phyloP scores from a whole-genome alignment of 1,284 basidiomycete species.

The Sporisorium exsertum region DNA sequence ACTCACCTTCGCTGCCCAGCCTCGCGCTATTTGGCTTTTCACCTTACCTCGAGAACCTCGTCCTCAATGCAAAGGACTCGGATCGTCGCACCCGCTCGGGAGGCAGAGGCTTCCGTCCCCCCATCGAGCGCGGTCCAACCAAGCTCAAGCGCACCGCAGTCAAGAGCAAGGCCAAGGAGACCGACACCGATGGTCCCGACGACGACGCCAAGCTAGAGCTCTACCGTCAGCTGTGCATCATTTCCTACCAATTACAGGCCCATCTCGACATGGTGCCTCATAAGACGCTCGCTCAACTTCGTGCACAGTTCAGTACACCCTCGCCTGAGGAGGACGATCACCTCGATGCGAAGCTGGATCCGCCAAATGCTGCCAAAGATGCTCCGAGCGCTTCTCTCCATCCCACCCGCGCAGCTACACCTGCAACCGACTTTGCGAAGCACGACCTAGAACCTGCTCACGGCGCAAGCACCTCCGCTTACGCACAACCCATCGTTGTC shows the following conservation, averaged over 20 bases:
- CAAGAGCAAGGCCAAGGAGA: conserved; percentile 33
- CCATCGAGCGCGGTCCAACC: conserved; percentile 24
- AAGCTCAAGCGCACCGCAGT: conserved; percentile 22
- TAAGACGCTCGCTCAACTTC: conserved; percentile 33
- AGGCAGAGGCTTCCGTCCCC: conserved; percentile 24
- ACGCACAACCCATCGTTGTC: conserved; percentile 11
- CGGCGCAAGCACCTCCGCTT: background rate
- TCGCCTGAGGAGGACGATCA: conserved; percentile 14
- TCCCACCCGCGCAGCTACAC: conserved; percentile 15
- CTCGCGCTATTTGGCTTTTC: conserved; percentile 44
- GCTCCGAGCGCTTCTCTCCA: background rate
- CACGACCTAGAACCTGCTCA: background rate
- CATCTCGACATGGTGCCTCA: conserved; percentile 47
- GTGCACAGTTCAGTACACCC: conserved; percentile 25
- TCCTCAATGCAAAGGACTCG: conserved; percentile 39
- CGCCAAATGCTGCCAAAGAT: background rate
- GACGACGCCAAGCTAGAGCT: conserved; percentile 42
- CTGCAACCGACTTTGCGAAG: background rate
- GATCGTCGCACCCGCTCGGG: conserved; percentile 44
- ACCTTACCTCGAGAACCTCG: conserved; percentile 47
- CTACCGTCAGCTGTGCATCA: conserved; percentile 45
- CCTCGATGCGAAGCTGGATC: conserved; percentile 1
- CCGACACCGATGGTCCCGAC: conserved; percentile 32
- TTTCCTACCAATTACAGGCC: conserved; percentile 51
- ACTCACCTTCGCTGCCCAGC: conserved; percentile 34